Evolutionary conservation across 163 green algal species (phyloP), one percentile per base, ranked within the genome.

Genomic region (Chlorella variabilis): DNA sequence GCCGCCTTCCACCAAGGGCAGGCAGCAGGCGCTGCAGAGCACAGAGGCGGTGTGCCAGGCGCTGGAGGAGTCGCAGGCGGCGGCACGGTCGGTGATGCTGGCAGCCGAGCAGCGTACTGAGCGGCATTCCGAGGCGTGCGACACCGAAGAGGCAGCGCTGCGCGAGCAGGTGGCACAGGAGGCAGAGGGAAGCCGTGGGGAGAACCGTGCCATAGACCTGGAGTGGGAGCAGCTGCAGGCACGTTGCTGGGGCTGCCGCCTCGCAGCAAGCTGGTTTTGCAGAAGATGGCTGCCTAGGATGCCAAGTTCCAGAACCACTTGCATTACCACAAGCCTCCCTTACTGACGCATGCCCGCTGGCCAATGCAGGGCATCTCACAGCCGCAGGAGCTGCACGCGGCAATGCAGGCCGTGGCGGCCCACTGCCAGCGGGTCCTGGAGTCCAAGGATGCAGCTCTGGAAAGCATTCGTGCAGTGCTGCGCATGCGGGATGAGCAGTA

Each of bases 141-240:
- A 77, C 13, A 33, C 49, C 0, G 39, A 77, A 36, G 66, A 77
- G 36, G 65, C 66, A 3, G 66, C 42, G 17, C n/a, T 83, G 49
- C 48, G 66, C 20, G 77, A 71, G 29, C 13, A 49, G n/a, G 65
- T 83, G 51, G 65, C 77, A 9, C 9, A n/a, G 41, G 77, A 83
- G 38, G 65, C 36, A 3, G 77, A 83, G 65, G 39, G 18, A 3
- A 71, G 45, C 36, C 49, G 66, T 25, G 15, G 31, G 2, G 62
- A 83, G 29, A 83, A 77, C 66, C 65, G 36, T 2, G 77, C 49
- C 18, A 83, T 83, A 4, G 77, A 83, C 27, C 36, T 77, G 38
- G 77, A 83, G 51, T 83, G 77, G 77, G 66, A 77, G 77, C 39
- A 70, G n/a, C 36, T 70, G 56, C 54, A 78, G 71, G 71, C 17